These are phyloP conservation scores for Soucietia sequanensis DNA, from an alignment of 805 yeast species.

Conservation along the genomic window DNA sequence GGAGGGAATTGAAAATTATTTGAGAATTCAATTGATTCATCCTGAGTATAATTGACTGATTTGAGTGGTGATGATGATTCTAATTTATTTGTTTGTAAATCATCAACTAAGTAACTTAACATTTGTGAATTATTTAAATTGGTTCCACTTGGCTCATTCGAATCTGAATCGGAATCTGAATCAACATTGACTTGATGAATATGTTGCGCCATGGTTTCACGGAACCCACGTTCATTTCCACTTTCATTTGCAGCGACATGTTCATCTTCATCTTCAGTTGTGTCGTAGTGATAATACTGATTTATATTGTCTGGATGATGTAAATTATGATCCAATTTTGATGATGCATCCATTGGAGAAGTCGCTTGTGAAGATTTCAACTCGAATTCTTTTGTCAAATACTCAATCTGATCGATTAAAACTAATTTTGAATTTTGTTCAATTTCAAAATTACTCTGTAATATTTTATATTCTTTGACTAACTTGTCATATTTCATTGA, in stretches of 20 bases:
- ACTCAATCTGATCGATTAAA: slow-evolving; percentile 55
- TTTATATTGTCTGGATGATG: not conserved
- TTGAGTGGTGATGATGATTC: slow-evolving; percentile 29
- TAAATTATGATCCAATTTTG: not conserved
- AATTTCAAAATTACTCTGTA: slow-evolving; percentile 50
- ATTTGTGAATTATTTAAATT: slow-evolving; percentile 14
- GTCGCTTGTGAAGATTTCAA: not conserved
- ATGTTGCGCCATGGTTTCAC: not conserved
- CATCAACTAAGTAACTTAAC: slow-evolving; percentile 22
- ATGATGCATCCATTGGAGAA: not conserved
- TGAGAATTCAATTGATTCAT: slow-evolving; percentile 19
- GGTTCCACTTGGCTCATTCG: not conserved
- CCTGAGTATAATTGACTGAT: slow-evolving; percentile 4
- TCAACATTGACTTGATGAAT: not conserved
- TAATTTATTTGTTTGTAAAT: slow-evolving; percentile 10
- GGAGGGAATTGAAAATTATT: slow-evolving; percentile 27
- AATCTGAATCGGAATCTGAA: slow-evolving; percentile 4
- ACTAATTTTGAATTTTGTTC: slow-evolving; percentile 52
- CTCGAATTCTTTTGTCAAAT: slow-evolving; percentile 38
- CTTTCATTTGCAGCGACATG: slow-evolving; percentile 12
- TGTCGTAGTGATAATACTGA: not conserved
- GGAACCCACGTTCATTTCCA: slow-evolving; percentile 1
- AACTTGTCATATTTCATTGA: slow-evolving; percentile 29
- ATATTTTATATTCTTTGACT: slow-evolving; percentile 34
- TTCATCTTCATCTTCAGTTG: slow-evolving; percentile 12